Evolutionary conservation across 2,329 filamentous ascomycete species (phyloP).

Genomic region (Fusarium sarcochroum): DNA sequence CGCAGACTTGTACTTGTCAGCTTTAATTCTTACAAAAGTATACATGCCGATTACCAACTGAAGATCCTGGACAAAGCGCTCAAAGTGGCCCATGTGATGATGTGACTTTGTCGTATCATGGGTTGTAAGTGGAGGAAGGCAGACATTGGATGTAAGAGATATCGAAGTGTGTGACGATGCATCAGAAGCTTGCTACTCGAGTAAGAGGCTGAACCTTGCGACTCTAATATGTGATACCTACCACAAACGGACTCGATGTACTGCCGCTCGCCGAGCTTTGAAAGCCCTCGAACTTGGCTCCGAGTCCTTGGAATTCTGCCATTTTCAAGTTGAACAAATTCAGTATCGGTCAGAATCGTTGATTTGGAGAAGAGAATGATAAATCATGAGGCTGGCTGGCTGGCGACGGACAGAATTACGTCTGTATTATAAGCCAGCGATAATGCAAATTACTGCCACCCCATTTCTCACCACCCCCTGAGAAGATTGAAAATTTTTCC

Average conservation of each 20-base stretch:
- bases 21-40: background rate
- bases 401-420: background rate
- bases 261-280: slow-evolving; percentile 46
- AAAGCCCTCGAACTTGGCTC: slow-evolving; percentile 45
- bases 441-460: slow-evolving; percentile 6
- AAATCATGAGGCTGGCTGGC: background rate
- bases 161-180: slow-evolving; percentile 47
- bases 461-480: slow-evolving; percentile 1
- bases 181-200: slow-evolving; percentile 43
- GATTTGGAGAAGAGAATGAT: background rate
- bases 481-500: slow-evolving; percentile 33
- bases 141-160: slow-evolving; percentile 42
- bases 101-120: slow-evolving; percentile 48
- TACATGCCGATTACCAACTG: slow-evolving; percentile 30
- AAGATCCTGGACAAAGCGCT: slow-evolving; percentile 43
- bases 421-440: slow-evolving; percentile 24
- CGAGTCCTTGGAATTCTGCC: slow-evolving; percentile 43
- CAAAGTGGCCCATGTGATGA: slow-evolving; percentile 45
- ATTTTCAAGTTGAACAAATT: slow-evolving; percentile 17
- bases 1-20: slow-evolving; percentile 39
- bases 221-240: slow-evolving; percentile 12
- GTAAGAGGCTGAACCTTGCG: slow-evolving; percentile 25
- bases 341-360: background rate
- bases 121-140: slow-evolving; percentile 40
- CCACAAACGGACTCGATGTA: slow-evolving; percentile 45